Conservation (phyloP, 2,329 filamentous ascomycete genomes). For the Colletotrichum orbiculare region DNA sequence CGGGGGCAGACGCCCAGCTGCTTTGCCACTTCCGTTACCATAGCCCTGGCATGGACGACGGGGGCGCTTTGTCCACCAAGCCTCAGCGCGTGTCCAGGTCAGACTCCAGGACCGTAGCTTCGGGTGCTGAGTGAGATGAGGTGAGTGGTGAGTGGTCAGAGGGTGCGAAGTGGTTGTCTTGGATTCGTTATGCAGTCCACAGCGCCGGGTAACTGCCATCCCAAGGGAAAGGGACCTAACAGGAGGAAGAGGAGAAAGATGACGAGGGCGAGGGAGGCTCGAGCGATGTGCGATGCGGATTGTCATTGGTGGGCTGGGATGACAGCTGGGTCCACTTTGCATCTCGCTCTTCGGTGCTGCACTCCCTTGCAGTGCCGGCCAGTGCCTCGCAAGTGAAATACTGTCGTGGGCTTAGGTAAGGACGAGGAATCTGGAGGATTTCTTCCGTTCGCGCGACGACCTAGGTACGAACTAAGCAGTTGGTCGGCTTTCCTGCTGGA, state of each 20-base stretch:
- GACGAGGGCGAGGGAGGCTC: neutral
- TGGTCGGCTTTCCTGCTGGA: too few species aligned
- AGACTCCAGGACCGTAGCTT: slow-evolving; percentile 32
- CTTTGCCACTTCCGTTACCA: slow-evolving; percentile 34
- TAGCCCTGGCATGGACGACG: slow-evolving; percentile 23
- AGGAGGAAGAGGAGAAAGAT: neutral
- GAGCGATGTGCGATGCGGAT: neutral
- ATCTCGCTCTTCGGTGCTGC: too few species aligned
- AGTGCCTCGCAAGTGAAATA: too few species aligned
- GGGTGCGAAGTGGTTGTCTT: slow-evolving; percentile 13
- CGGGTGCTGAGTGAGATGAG: slow-evolving; percentile 34
- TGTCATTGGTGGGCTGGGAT: neutral
- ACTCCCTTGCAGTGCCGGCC: too few species aligned
- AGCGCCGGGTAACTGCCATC: slow-evolving; percentile 35
- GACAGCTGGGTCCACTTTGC: too few species aligned
- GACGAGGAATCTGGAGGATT: too few species aligned
- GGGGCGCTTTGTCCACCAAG: slow-evolving; percentile 22
- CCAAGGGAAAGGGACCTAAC: slow-evolving; percentile 8
- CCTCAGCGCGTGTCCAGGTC: neutral
- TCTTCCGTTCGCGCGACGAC: too few species aligned
- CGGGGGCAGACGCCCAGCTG: slow-evolving; percentile 3
- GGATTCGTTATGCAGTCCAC: slow-evolving; percentile 31
- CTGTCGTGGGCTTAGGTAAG: too few species aligned
- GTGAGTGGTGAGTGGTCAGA: slow-evolving; percentile 33
- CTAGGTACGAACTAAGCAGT: too few species aligned